These are phyloP conservation scores for Pseudoscleropodium purum DNA, from an alignment of 225 moss, liverwort and hornwort species.

Conservation along the genomic window DNA sequence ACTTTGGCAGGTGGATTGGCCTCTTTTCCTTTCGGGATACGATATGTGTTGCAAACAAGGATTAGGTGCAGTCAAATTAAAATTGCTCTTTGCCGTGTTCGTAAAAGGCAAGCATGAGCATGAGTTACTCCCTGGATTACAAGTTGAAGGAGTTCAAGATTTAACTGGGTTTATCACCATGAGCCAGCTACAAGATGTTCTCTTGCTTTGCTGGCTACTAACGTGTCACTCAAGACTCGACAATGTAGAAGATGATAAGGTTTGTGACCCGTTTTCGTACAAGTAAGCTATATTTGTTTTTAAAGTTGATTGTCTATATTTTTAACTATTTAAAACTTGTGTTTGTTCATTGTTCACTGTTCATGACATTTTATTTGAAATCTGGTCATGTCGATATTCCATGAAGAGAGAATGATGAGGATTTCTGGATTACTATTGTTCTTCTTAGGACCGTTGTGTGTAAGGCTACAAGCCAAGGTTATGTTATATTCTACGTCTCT, in stretches of 20 bases:
- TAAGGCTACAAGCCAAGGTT: neutral
- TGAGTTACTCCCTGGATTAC: constrained; percentile 34
- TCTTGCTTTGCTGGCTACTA: constrained; percentile 78
- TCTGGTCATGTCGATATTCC: neutral
- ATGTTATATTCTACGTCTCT: neutral
- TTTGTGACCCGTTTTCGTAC: constrained; percentile 2
- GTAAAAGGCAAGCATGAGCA: constrained; percentile 39
- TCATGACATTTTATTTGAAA: neutral
- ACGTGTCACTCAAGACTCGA: constrained; percentile 69
- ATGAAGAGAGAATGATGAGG: neutral
- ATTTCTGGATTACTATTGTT: neutral
- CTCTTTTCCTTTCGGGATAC: constrained; percentile 45
- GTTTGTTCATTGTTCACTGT: neutral
- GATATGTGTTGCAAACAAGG: constrained; percentile 49
- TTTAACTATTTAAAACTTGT: neutral
- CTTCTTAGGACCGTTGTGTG: neutral
- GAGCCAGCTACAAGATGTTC: constrained; percentile 62
- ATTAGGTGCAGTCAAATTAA: constrained; percentile 45
- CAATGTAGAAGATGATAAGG: constrained; percentile 26
- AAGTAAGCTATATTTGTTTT: neutral
- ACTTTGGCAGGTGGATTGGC: constrained; percentile 52
- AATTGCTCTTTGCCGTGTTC: constrained; percentile 46
- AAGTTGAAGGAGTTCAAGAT: constrained; percentile 39
- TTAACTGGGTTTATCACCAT: constrained; percentile 57
- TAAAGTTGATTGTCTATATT: neutral